Conservation (phyloP, 805 yeast genomes). For the Cyberlindnera mississippiensis region DNA sequence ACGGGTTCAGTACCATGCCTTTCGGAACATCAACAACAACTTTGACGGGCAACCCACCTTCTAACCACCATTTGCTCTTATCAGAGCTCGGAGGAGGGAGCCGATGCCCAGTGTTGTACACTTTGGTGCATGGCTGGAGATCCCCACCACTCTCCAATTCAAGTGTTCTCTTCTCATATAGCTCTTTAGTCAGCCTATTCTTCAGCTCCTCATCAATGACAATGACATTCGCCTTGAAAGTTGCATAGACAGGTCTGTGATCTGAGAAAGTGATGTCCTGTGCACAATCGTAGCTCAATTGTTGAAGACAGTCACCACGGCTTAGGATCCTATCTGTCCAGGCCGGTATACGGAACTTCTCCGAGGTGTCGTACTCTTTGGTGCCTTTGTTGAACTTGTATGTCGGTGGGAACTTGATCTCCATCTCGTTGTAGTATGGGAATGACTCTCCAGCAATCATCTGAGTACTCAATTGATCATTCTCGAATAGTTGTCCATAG, state of each 20-base stretch:
- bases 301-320: slow-evolving; percentile 42
- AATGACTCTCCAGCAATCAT: slow-evolving; percentile 73
- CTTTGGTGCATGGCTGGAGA: neutral
- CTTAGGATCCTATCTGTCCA: slow-evolving; percentile 92
- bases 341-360: slow-evolving; percentile 88
- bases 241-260: slow-evolving; percentile 89
- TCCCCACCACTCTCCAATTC: slow-evolving; percentile 20
- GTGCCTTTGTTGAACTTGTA: slow-evolving; percentile 90
- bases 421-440: slow-evolving; percentile 62
- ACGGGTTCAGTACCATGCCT: slow-evolving; percentile 60
- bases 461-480: slow-evolving; percentile 78
- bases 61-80: slow-evolving; percentile 86
- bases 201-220: slow-evolving; percentile 58
- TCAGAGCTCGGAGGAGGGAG: slow-evolving; percentile 92
- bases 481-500: slow-evolving; percentile 48
- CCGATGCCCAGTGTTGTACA: slow-evolving; percentile 30
- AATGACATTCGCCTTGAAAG: slow-evolving; percentile 62
- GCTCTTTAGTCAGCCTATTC: slow-evolving; percentile 45
- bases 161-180: slow-evolving; percentile 45
- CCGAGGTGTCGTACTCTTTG: slow-evolving; percentile 77
- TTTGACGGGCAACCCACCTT: slow-evolving; percentile 56
- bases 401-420: slow-evolving; percentile 61
- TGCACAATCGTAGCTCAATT: slow-evolving; percentile 60
- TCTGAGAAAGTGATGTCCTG: slow-evolving; percentile 67
- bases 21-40: slow-evolving; percentile 44